Evolutionary conservation across 2,329 filamentous ascomycete genomes (phyloP), one percentile per base, ranked within the genome.

Genomic region (Fusarium irregulare): DNA sequence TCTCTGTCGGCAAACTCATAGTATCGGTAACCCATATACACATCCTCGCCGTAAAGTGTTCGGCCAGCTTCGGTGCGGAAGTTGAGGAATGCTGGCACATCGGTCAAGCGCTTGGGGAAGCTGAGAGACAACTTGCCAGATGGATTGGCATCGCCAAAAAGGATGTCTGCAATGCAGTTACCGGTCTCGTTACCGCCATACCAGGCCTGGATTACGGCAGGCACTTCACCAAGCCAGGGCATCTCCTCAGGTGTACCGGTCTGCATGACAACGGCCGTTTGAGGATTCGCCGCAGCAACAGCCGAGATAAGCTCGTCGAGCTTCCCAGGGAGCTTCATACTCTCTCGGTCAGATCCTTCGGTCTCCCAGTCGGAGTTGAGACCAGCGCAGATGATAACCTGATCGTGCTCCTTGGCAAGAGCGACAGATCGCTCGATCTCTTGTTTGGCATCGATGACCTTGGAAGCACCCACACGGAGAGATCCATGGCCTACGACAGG

Each of bases 151-250:
- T 90, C 87, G 49, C 92, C 93, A 68, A 93, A 92, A 20, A 95
- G 83, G 3, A 95, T 85, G 70, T 95, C 92, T 0, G 91, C 92
- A 66, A 97, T 91, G 13, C 89, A 90, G 75, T 94, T 93, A 8
- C 93, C 93, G 7, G 91, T 91, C 81, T 96, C 93, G 75, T 96
- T 93, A n/a, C 93, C 93, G 64, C 92, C 92, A 75, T 94, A 96
- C 92, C 92, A 96, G 10, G 92, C 92, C 75, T 95, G 91, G 2
- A 94, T 76, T 3, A 94, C 82, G 3, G 89, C 87, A 10, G 80
- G 78, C 4, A 87, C 86, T 32, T 84, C 79, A 18, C 82, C 76
- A 2, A 87, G 83, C 90, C 90, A 93, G 1, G 91, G 90, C 89
- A 93, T 91, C 57, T 86, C 84, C 25, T 92, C 86, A 0, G 92